These are phyloP conservation scores for Sporisorium exsertum DNA, from an alignment of 1,284 basidiomycete species.

Conservation along the genomic window DNA sequence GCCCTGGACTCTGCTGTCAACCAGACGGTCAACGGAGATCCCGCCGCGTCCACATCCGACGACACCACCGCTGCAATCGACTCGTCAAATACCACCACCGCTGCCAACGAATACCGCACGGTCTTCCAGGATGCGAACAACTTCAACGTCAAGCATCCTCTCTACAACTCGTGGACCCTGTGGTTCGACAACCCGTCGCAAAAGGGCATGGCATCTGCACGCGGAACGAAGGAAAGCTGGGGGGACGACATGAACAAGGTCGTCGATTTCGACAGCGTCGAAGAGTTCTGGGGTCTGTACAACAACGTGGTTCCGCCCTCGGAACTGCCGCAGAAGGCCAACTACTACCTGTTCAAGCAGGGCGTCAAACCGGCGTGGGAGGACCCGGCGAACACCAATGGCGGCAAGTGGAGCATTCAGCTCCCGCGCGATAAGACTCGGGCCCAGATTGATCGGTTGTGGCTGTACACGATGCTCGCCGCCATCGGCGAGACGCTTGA, in stretches of 20 bases:
- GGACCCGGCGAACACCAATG: slow-evolving; percentile 92
- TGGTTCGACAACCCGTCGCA: slow-evolving; percentile 69
- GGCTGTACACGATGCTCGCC: slow-evolving; percentile 83
- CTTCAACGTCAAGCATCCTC: slow-evolving; percentile 69
- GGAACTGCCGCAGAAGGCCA: slow-evolving; percentile 90
- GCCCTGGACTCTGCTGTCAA: slow-evolving; percentile 58
- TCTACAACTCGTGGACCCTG: slow-evolving; percentile 67
- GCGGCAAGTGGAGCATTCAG: slow-evolving; percentile 99
- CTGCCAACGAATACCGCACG: slow-evolving; percentile 56
- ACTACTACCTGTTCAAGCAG: slow-evolving; percentile 98
- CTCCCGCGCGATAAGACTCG: slow-evolving; percentile 94
- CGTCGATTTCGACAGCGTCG: slow-evolving; percentile 64
- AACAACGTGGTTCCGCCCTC: slow-evolving; percentile 99
- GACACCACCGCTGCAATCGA: slow-evolving; percentile 11
- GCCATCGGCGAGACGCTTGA: slow-evolving; percentile 69
- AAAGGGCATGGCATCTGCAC: slow-evolving; percentile 59
- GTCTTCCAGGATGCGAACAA: slow-evolving; percentile 66
- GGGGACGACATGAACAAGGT: slow-evolving; percentile 69
- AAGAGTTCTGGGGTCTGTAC: slow-evolving; percentile 76
- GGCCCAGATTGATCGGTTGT: slow-evolving; percentile 87
- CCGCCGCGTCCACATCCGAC: slow-evolving; percentile 16
- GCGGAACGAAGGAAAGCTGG: slow-evolving; percentile 66
- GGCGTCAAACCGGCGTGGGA: slow-evolving; percentile 89
- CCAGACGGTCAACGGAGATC: slow-evolving; percentile 29
- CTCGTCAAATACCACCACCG: slow-evolving; percentile 16